Evolutionary conservation across 352 stramenopile species (phyloP), one percentile per base, ranked within the genome.

Genomic region (Blastocystis hominis): DNA sequence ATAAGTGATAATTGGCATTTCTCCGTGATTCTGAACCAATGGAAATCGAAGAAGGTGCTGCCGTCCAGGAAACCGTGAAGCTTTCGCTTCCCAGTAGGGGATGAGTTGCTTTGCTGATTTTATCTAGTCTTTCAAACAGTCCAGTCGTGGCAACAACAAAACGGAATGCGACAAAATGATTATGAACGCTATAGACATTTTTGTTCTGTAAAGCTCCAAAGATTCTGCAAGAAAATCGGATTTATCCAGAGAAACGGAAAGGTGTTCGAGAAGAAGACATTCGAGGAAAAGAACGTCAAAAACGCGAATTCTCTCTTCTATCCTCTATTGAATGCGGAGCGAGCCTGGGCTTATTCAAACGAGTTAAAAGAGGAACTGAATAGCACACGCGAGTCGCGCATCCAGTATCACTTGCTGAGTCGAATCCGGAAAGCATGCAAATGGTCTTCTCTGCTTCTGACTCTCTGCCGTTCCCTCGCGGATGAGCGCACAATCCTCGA

Each of bases 101-200:
- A 30, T 20, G 30, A 24, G 15, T 3, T 44, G n/a, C 30, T 13
- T 9, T n/a, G 7, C n/a, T 24, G 3, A 44, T 5, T 64, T 72
- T 62, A 24, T 54, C 1, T 70, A 84, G 59, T 84, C 34, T 84
- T 84, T 70, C 59, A 84, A 30, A 40, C 30, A 15, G 38, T 84
- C 7, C 30, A 62, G 34, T 70, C 59, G n/a, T 84, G 54, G 59
- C 72, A 84, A 40, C 20, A 54, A 62, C 72, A 84, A 84, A 84
- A 84, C 70, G 72, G 72, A 84, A 70, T 84, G 59, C 54, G 59
- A 54, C 72, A 84, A 70, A 70, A 47, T 30, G 72, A 84, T 36
- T 84, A 70, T 50, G 38, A 70, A 36, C 54, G 72, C 38, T 84
- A 84, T 84, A 42, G 72, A 20, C 72, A 40, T 24, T 84, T 84